These are phyloP conservation scores for Kwoniella mangroviensis DNA, from an alignment of 768 basidiomycete species.

Conservation along the genomic window DNA sequence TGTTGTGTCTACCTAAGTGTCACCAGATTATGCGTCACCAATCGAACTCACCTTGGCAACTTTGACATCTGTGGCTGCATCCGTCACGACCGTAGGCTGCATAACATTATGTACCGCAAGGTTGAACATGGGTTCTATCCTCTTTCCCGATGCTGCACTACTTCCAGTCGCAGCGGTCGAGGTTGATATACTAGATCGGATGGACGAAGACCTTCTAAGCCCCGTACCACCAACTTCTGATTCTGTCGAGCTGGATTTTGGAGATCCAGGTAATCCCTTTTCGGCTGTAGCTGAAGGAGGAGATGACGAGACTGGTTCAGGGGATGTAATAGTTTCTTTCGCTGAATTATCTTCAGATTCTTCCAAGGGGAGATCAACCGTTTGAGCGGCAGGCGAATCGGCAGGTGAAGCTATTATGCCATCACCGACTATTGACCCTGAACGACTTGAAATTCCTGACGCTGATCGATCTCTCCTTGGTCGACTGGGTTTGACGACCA, in stretches of 20 bases:
- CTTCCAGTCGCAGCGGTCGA: constrained; percentile 29
- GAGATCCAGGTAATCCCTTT: constrained; percentile 8
- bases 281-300: background rate
- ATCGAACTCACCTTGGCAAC: constrained; percentile 59
- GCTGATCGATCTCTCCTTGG: constrained; percentile 34
- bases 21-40: background rate
- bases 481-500: constrained; percentile 61
- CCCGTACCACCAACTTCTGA: constrained; percentile 8
- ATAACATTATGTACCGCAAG: constrained; percentile 56
- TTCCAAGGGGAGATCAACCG: constrained; percentile 17
- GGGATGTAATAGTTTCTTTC: background rate
- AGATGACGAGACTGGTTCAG: background rate
- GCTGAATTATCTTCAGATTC: constrained; percentile 12
- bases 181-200: constrained; percentile 32
- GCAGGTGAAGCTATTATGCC: constrained; percentile 5
- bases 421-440: constrained; percentile 13
- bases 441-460: constrained; percentile 16
- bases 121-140: constrained; percentile 56
- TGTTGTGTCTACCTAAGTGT: too few relatives aligned
- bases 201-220: constrained; percentile 23
- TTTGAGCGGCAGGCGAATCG: constrained; percentile 11
- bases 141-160: constrained; percentile 31
- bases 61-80: constrained; percentile 56
- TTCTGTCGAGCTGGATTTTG: constrained; percentile 10
- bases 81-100: constrained; percentile 54